phyloP scores from a whole-genome alignment of 148 eudicot species.

The Rhododendron vialii region DNA sequence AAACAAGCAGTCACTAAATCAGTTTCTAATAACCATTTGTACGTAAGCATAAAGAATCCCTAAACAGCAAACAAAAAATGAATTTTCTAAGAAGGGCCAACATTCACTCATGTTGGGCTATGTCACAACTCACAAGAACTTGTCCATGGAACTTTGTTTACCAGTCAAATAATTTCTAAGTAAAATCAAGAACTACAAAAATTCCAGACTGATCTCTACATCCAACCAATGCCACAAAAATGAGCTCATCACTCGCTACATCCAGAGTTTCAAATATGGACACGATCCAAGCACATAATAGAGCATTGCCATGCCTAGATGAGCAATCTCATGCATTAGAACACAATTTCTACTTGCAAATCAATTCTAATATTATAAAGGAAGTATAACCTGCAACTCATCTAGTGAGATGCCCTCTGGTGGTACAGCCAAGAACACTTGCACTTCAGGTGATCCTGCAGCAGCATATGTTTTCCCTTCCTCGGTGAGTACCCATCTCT shows the following conservation, averaged over 20 bases:
- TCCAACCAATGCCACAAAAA: background rate
- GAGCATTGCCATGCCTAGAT: background rate
- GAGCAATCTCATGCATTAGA: background rate
- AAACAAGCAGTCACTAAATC: background rate
- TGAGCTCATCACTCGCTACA: background rate
- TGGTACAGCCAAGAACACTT: conserved; percentile 65
- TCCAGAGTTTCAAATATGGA: background rate
- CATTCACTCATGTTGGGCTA: background rate
- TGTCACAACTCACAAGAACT: background rate
- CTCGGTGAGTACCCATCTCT: conserved; percentile 70
- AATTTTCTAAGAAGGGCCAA: background rate
- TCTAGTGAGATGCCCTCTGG: conserved; percentile 66
- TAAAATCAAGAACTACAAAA: background rate
- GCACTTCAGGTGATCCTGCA: conserved; percentile 80
- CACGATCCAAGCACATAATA: background rate
- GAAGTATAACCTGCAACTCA: conserved; percentile 57
- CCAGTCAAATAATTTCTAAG: background rate
- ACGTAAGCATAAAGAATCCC: background rate
- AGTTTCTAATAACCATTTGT: background rate
- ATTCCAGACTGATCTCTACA: background rate
- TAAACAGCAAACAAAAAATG: background rate
- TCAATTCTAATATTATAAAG: background rate
- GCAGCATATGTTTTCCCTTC: conserved; percentile 72
- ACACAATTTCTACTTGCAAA: background rate
- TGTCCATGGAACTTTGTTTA: background rate